Evolutionary conservation across 495 filamentous ascomycete genomes (phyloP), one percentile per base, ranked within the genome.

Genomic region (Oidiodendron maius): DNA sequence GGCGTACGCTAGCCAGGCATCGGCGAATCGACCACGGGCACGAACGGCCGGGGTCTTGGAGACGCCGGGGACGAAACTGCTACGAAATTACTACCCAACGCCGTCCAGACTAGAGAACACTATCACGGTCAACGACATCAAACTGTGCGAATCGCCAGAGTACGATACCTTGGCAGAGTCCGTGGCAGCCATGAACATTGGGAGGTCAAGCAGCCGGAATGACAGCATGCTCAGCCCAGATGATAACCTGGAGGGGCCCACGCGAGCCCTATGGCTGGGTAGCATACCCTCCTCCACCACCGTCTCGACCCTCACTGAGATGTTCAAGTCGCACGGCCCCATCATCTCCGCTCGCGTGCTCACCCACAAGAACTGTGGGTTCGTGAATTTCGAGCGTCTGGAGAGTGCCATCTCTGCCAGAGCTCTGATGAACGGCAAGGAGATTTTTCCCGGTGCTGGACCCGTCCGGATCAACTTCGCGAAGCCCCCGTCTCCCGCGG

Each of bases 331-430:
- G 37, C 94, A 93, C 55, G 93, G 93, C 13, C 82, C 86, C 18
- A 95, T 98, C 57, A 81, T 91, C 55, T 96, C 91, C 13, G 90
- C 88, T 28, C 77, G 93, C 50, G 94, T 98, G 12, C 73, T 98
- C 53, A 96, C 93, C 11, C 93, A 98, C 72, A 98, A 98, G 78
- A 97, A 95, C 61, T 98, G 93, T 64, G 93, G 93, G 4, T 98
- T 98, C 58, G 90, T 98, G 61, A 98, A 98, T 65, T 98, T 95
- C 57, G 88, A 96, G 68, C 80, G 78, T 54, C 64, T 90, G 20
- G 87, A 95, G 25, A 94, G 87, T 60, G 94, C 93, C 39, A 86
- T 95, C 23, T 78, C 86, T 46, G 94, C 93, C 3, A 94, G 87
- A 60, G 80, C 79, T 16, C 72, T 81, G 60, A 82, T 95, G 62